A percentile compares a stretch with the other conserved stretches of the same genome.
Conservation (phyloP, 2,329 filamentous ascomycete genomes). For the Plectosphaerella sp. region DNA sequence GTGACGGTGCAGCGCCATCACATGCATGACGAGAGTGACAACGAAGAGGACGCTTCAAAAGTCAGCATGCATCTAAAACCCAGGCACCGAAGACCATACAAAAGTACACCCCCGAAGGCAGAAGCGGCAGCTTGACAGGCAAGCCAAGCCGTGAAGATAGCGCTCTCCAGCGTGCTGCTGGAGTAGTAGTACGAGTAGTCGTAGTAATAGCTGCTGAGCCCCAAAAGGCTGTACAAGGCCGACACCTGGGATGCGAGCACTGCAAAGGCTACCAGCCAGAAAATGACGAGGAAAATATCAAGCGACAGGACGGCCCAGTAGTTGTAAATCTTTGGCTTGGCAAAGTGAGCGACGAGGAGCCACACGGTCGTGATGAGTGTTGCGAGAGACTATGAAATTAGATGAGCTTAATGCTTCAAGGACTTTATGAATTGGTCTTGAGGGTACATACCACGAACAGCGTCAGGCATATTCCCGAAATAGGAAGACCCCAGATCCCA, state of each 20-base stretch:
- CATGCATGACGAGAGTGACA: conserved; percentile 34
- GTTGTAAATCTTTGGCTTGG: conserved; percentile 40
- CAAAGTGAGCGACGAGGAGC: conserved; percentile 36
- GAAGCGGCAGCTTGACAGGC: conserved; percentile 27
- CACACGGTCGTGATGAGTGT: conserved; percentile 43
- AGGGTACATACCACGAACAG: conserved; percentile 31
- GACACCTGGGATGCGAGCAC: conserved; percentile 32
- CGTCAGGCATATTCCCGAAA: conserved; percentile 27
- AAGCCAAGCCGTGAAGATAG: neutral
- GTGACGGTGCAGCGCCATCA: conserved; percentile 36
- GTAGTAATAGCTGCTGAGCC: conserved; percentile 13
- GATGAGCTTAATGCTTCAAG: conserved; percentile 1
- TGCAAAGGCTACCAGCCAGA: conserved; percentile 46
- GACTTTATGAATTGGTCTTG: too few species aligned
- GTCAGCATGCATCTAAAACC: neutral
- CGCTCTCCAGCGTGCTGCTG: conserved; percentile 1
- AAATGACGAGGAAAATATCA: conserved; percentile 45
- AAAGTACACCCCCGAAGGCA: conserved; percentile 35
- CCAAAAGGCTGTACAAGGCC: conserved; percentile 9
- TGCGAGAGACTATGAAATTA: conserved; percentile 27
- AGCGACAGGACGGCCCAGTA: conserved; percentile 46
- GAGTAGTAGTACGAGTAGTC: conserved; percentile 18
- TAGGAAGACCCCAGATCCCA: conserved; percentile 26
- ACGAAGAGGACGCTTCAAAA: conserved; percentile 34
- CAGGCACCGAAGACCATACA: conserved; percentile 27